A percentile compares a stretch with the other conserved stretches of the same genome.
phyloP scores from a whole-genome alignment of 352 stramenopile species.

The Phytophthora pisi region DNA sequence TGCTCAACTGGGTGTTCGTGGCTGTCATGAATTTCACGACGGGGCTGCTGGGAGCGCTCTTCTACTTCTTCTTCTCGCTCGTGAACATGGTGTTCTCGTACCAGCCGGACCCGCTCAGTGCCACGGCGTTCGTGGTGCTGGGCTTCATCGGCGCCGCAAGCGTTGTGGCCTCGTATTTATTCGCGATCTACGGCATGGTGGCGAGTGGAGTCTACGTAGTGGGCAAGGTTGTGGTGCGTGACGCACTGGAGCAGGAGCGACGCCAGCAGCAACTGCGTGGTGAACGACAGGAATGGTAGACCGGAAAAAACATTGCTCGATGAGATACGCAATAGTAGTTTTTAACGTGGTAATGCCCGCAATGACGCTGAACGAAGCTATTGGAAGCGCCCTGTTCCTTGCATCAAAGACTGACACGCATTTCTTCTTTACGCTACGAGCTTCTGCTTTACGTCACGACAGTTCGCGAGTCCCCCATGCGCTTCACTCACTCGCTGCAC shows the following conservation, averaged over 20 bases:
- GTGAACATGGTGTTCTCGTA: slow-evolving; percentile 86
- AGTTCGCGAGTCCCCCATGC: too few relatives aligned
- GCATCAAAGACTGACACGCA: too few relatives aligned
- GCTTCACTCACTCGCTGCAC: too few relatives aligned
- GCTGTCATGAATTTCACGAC: slow-evolving; percentile 90
- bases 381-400: too few relatives aligned
- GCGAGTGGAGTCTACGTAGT: slow-evolving; percentile 82
- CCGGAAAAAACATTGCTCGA: background rate
- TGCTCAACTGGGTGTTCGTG: slow-evolving; percentile 87
- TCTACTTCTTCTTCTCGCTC: slow-evolving; percentile 89
- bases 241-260: slow-evolving; percentile 78
- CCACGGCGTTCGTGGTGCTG: slow-evolving; percentile 72
- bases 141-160: slow-evolving; percentile 75
- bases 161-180: slow-evolving; percentile 86
- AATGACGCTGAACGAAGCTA: too few relatives aligned
- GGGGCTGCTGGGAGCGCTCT: slow-evolving; percentile 76
- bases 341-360: background rate
- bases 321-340: background rate
- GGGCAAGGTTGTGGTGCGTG: slow-evolving; percentile 73
- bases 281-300: slow-evolving; percentile 42
- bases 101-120: slow-evolving; percentile 80
- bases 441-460: too few relatives aligned
- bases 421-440: too few relatives aligned
- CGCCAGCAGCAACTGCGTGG: slow-evolving; percentile 62
- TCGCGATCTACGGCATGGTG: slow-evolving; percentile 88